phyloP scores from a whole-genome alignment of 2,329 filamentous ascomycete species.

The Botrytis galanthina region DNA sequence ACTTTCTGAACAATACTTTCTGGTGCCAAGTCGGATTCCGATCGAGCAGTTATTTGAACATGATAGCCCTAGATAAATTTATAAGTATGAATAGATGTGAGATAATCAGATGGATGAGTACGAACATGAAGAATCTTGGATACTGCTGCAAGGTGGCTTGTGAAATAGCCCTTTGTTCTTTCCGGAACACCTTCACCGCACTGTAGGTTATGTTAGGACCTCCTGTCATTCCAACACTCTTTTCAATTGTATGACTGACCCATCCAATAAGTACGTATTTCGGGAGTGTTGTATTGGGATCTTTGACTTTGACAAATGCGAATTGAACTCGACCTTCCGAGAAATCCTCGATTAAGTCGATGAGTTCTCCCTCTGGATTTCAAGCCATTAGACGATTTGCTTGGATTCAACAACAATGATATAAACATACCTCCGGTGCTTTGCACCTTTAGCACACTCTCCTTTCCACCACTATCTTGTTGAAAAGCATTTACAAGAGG shows the following conservation, averaged over 20 bases:
- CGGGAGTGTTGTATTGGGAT: conserved; percentile 83
- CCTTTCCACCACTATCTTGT: conserved; percentile 74
- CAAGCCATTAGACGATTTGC: conserved; percentile 7
- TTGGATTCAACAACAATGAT: neutral
- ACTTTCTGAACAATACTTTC: conserved; percentile 91
- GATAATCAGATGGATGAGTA: conserved; percentile 17
- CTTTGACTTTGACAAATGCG: conserved; percentile 93
- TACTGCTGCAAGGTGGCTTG: conserved; percentile 85
- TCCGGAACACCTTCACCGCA: conserved; percentile 98
- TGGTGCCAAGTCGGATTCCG: conserved; percentile 82
- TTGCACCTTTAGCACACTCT: conserved; percentile 94
- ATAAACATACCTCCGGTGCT: conserved; percentile 69
- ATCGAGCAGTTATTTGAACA: conserved; percentile 93
- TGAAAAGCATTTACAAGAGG: conserved; percentile 93
- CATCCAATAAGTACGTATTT: conserved; percentile 94
- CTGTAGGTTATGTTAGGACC: conserved; percentile 43
- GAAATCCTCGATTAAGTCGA: conserved; percentile 90
- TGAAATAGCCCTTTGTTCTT: conserved; percentile 97
- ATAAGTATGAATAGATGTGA: conserved; percentile 18
- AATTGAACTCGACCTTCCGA: conserved; percentile 96
- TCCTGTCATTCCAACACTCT: neutral
- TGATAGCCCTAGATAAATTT: conserved; percentile 69
- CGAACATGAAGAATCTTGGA: conserved; percentile 82
- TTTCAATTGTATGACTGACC: conserved; percentile 44
- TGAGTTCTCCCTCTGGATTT: conserved; percentile 76